phyloP scores from a whole-genome alignment of 139 green algal genomes.

The Tetradesmus obliquus region DNA sequence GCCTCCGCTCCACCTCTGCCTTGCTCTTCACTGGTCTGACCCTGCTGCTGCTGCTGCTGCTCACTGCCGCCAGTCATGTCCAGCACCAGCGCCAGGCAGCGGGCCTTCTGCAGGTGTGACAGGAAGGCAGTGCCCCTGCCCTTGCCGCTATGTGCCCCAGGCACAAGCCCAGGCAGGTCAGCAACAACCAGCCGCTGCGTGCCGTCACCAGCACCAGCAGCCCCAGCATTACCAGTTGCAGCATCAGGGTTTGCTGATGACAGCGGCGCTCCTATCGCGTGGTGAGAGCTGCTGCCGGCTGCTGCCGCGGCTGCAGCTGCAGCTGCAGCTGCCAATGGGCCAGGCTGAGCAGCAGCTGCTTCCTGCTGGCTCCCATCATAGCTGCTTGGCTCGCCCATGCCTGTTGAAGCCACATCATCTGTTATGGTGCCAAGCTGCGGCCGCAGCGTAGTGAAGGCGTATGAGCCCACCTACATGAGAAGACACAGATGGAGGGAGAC shows the following conservation, averaged over 20 bases:
- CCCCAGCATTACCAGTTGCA: not conserved
- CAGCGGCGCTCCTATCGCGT: not conserved
- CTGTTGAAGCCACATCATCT: no score
- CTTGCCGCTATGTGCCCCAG: conserved; percentile 45
- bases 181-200: conserved; percentile 10
- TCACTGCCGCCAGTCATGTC: conserved; percentile 56
- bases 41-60: not conserved
- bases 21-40: not conserved
- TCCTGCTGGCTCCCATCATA: not conserved
- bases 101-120: conserved; percentile 73
- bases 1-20: not conserved
- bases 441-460: conserved; percentile 86
- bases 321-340: not conserved
- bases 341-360: not conserved
- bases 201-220: not conserved
- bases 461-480: conserved; percentile 67
- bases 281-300: not conserved
- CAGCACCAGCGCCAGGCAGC: conserved; percentile 71
- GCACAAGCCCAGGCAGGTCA: conserved; percentile 48
- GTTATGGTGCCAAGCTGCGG: conserved; percentile 78
- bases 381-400: not conserved
- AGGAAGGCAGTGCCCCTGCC: conserved; percentile 83
- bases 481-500: not conserved
- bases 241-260: not conserved
- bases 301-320: not conserved